These are phyloP conservation scores for Miscanthus lutarioriparius DNA, from an alignment of 176 grass and related monocot genomes.

Conservation along the genomic window DNA sequence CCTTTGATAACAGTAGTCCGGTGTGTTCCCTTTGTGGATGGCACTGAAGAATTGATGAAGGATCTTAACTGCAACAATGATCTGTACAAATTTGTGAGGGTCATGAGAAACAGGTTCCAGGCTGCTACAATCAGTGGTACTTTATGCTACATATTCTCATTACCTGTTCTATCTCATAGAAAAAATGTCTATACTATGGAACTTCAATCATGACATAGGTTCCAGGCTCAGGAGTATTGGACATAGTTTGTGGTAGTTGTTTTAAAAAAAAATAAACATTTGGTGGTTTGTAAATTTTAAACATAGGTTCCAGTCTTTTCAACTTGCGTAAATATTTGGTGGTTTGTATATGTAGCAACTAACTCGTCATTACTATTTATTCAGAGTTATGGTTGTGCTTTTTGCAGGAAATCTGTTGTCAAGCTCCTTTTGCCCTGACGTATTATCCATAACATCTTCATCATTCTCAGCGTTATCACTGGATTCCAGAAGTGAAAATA, in stretches of 20 bases:
- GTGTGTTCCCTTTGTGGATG: conserved; percentile 62
- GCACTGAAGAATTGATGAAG: conserved; percentile 57
- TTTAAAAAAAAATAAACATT: not conserved
- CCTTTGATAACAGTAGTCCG: conserved; percentile 57
- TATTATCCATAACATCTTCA: conserved; percentile 38
- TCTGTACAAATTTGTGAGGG: conserved; percentile 82
- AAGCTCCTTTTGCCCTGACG: conserved; percentile 28
- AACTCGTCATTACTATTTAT: not conserved
- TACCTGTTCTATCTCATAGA: not conserved
- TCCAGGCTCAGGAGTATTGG: not conserved
- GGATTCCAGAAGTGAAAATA: conserved; percentile 42
- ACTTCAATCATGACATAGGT: not conserved
- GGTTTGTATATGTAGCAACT: not conserved
- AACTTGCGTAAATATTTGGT: not conserved
- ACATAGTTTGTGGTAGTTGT: not conserved
- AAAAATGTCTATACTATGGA: not conserved
- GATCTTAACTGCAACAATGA: conserved; percentile 74
- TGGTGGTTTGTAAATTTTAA: not conserved
- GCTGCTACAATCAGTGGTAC: conserved; percentile 53
- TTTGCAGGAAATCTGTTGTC: conserved; percentile 39
- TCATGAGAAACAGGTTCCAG: conserved; percentile 78
- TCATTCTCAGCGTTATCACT: conserved; percentile 44
- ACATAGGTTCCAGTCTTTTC: not conserved
- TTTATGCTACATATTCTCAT: conserved; percentile 13
- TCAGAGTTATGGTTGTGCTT: conserved; percentile 14